Conservation (phyloP, 2,329 filamentous ascomycete genomes). For the Alternaria hordeiaustralica region DNA sequence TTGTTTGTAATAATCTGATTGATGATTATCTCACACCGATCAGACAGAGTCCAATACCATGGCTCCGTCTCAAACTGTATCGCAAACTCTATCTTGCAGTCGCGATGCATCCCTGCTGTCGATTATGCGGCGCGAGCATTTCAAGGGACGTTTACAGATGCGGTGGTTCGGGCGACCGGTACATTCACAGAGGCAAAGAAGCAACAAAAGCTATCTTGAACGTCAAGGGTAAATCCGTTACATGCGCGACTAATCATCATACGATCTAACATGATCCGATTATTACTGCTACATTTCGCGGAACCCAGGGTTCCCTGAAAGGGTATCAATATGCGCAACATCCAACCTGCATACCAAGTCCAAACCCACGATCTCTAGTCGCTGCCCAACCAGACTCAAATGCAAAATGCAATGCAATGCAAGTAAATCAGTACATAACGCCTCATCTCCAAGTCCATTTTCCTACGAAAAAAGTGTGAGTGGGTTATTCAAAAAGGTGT, state of each 20-base stretch:
- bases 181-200: background rate
- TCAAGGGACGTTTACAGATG: background rate
- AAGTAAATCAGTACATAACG: background rate
- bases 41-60: background rate
- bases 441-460: background rate
- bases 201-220: background rate
- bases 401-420: conserved; percentile 1
- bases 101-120: background rate
- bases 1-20: background rate
- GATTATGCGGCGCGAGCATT: background rate
- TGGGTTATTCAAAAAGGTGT: background rate
- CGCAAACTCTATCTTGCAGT: background rate
- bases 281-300: background rate
- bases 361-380: background rate
- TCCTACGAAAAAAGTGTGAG: background rate
- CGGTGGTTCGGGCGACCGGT: background rate
- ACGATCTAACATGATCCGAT: background rate
- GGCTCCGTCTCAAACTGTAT: background rate
- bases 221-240: background rate
- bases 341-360: background rate
- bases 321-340: background rate
- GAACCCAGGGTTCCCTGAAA: background rate
- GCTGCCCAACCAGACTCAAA: background rate
- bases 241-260: background rate
- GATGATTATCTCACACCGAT: background rate